Evolutionary conservation across 306 rosid genomes (phyloP).

Genomic region (Ammopiptanthus mongolicus): DNA sequence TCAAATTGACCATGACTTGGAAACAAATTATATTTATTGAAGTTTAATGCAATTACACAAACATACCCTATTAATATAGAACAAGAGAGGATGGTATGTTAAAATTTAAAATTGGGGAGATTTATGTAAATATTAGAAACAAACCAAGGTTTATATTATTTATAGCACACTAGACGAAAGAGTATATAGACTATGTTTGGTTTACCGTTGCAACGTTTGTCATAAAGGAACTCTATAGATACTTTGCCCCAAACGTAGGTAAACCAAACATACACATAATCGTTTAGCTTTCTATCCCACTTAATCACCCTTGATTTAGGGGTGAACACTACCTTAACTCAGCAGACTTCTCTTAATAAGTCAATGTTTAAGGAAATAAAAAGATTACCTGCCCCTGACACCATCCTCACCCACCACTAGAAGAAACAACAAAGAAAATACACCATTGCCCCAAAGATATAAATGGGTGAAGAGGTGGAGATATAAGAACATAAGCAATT

Average conservation of each 20-base stretch:
- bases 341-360: not conserved
- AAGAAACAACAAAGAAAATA: conserved; percentile 3
- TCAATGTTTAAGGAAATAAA: not conserved
- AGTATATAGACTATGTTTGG: no score
- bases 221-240: no score
- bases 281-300: not conserved
- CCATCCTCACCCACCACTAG: not conserved
- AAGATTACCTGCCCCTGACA: not conserved
- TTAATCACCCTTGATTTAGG: not conserved
- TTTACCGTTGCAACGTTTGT: no score
- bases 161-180: not conserved
- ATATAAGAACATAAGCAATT: not conserved
- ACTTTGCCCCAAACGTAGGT: no score
- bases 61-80: not conserved
- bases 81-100: not conserved
- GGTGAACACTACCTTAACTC: not conserved
- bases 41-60: not conserved
- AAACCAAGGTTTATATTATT: not conserved
- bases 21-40: not conserved
- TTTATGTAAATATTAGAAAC: not conserved
- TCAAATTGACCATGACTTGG: not conserved
- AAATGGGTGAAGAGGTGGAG: not conserved
- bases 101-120: not conserved
- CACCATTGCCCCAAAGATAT: not conserved
- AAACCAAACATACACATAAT: no score